Evolutionary conservation across 139 green algal genomes (phyloP).

Genomic region (Yamagishiella unicocca): DNA sequence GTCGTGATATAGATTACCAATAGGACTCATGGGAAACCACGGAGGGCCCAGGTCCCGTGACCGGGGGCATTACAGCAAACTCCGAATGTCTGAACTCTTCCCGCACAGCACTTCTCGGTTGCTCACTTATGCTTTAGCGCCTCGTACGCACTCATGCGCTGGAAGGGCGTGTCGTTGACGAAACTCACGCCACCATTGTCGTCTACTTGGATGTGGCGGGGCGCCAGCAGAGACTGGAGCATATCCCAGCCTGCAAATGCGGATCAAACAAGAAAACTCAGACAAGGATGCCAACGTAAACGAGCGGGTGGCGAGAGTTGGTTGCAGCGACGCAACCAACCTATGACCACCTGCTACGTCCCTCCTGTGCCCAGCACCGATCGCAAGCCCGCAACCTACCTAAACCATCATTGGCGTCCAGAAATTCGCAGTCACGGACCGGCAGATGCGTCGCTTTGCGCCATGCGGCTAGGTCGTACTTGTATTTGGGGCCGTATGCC

Average conservation of each 20-base stretch:
- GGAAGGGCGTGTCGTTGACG: constrained; percentile 53
- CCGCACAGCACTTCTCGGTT: not conserved
- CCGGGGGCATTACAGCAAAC: too few species aligned
- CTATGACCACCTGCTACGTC: too few species aligned
- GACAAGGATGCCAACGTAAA: too few species aligned
- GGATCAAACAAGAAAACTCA: too few species aligned
- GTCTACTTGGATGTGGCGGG: constrained; percentile 52
- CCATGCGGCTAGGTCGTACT: constrained; percentile 86
- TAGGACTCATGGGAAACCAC: too few species aligned
- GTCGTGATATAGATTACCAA: too few species aligned
- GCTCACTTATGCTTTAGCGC: constrained; percentile 60
- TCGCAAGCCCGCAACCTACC: not conserved
- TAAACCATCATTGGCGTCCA: constrained; percentile 82
- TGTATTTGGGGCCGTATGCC: constrained; percentile 59
- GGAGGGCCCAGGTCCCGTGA: too few species aligned
- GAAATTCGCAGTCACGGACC: constrained; percentile 69
- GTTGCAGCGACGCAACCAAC: too few species aligned
- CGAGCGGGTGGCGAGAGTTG: too few species aligned
- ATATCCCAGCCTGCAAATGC: constrained; percentile 68
- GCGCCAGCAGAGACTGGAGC: constrained; percentile 53
- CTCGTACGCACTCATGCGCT: constrained; percentile 54
- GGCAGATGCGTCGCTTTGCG: constrained; percentile 60
- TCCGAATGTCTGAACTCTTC: too few species aligned
- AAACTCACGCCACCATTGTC: constrained; percentile 56
- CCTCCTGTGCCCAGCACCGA: not conserved